Evolutionary conservation across 371 early-diverging fungal genomes (phyloP).

Genomic region (Apophysomyces variabilis): DNA sequence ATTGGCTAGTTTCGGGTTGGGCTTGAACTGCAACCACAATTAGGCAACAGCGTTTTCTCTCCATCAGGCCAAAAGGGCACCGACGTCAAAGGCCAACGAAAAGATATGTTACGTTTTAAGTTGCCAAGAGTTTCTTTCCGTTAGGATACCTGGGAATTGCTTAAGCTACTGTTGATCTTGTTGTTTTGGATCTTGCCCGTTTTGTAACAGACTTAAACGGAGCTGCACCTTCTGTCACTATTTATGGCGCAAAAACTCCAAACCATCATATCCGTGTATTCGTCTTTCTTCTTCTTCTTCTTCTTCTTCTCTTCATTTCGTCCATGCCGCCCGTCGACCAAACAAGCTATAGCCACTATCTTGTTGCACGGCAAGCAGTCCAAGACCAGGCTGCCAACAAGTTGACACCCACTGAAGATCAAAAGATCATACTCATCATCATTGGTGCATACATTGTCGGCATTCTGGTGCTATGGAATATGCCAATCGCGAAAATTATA

Average conservation of each 20-base stretch:
- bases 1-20: too few relatives aligned
- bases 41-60: too few relatives aligned
- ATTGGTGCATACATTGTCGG: conserved; percentile 74
- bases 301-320: neutral
- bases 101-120: neutral
- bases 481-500: conserved; percentile 80
- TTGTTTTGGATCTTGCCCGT: conserved; percentile 7
- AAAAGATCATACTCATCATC: conserved; percentile 67
- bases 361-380: conserved; percentile 48
- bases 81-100: neutral
- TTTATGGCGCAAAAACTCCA: neutral
- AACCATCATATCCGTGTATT: too few relatives aligned
- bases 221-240: conserved; percentile 6
- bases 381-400: conserved; percentile 32
- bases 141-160: too few relatives aligned
- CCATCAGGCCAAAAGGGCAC: too few relatives aligned
- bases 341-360: conserved; percentile 40
- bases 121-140: neutral
- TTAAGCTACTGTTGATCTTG: neutral
- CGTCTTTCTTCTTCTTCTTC: neutral
- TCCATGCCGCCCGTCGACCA: conserved; percentile 37
- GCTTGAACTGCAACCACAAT: too few relatives aligned
- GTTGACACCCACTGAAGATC: conserved; percentile 69
- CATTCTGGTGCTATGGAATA: conserved; percentile 85
- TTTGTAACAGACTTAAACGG: neutral